Percentiles rank a stretch among this genome's conserved stretches.
phyloP scores from a whole-genome alignment of 2,329 filamentous ascomycete genomes.

The Penicillium sp. region DNA sequence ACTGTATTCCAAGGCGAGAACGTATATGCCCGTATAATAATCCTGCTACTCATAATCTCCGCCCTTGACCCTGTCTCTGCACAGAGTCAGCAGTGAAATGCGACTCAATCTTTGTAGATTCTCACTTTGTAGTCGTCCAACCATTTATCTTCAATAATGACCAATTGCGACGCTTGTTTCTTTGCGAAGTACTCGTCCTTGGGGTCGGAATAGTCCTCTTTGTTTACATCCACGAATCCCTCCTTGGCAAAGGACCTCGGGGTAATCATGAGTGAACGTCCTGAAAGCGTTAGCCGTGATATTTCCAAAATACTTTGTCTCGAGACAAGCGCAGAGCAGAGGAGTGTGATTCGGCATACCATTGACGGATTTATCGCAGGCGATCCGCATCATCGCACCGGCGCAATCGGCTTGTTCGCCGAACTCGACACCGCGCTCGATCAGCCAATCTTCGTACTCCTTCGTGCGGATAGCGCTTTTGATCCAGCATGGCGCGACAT shows the following conservation, averaged over 20 bases:
- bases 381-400: neutral
- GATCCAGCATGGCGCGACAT: constrained; percentile 42
- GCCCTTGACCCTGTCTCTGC: neutral
- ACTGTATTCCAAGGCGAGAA: neutral
- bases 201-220: neutral
- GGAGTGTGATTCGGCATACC: neutral
- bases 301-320: no score
- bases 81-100: neutral
- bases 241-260: neutral
- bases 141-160: neutral
- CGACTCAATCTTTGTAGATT: neutral
- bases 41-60: neutral
- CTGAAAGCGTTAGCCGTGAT: neutral
- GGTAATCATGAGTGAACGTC: neutral
- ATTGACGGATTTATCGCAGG: neutral
- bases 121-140: neutral
- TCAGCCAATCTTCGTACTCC: neutral
- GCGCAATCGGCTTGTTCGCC: neutral
- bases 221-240: neutral
- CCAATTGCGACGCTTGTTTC: neutral
- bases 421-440: neutral
- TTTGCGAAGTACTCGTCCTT: neutral
- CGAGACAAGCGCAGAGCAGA: neutral
- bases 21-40: no score
- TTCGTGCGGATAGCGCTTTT: neutral